Percentiles rank a stretch among this genome's conserved stretches.
Conservation (phyloP, 306 rosid species). For the Begonia loranthoides region DNA sequence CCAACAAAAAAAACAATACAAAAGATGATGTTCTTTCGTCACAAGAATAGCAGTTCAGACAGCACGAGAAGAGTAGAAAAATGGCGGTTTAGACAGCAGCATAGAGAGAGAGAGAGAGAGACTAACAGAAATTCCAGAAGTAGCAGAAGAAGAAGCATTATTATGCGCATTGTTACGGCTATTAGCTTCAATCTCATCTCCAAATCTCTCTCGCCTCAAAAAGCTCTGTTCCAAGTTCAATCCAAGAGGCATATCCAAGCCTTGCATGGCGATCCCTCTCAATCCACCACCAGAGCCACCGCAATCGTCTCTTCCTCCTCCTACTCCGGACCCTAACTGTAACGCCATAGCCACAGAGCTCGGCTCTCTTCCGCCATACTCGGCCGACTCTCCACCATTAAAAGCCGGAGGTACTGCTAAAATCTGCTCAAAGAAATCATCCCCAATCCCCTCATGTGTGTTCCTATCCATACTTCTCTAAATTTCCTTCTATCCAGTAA, state of each 20-base stretch:
- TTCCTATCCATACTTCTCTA: slow-evolving; percentile 51
- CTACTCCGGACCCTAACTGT: slow-evolving; percentile 41
- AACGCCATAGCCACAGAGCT: slow-evolving; percentile 41
- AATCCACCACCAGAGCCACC: slow-evolving; percentile 10
- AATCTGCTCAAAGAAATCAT: slow-evolving; percentile 53
- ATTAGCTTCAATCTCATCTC: slow-evolving; percentile 26
- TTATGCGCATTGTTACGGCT: slow-evolving; percentile 10
- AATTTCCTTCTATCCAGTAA: not conserved
- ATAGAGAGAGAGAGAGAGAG: slow-evolving; percentile 3
- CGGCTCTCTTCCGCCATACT: slow-evolving; percentile 25
- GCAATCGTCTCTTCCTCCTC: slow-evolving; percentile 5
- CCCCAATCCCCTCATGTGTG: slow-evolving; percentile 62
- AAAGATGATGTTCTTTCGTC: no score
- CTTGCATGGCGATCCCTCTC: slow-evolving; percentile 7
- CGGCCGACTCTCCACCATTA: slow-evolving; percentile 14
- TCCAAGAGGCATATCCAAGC: slow-evolving; percentile 71
- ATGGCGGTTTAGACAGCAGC: not conserved
- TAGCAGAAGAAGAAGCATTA: slow-evolving; percentile 24
- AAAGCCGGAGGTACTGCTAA: slow-evolving; percentile 40
- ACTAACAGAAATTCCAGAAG: slow-evolving; percentile 39
- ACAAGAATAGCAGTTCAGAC: no score
- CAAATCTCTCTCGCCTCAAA: slow-evolving; percentile 34
- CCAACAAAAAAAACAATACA: not conserved
- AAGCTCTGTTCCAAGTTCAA: slow-evolving; percentile 70
- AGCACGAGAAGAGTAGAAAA: not conserved